These are phyloP conservation scores for Xerocomellus amylosporus DNA, from an alignment of 768 basidiomycete species.

Conservation along the genomic window DNA sequence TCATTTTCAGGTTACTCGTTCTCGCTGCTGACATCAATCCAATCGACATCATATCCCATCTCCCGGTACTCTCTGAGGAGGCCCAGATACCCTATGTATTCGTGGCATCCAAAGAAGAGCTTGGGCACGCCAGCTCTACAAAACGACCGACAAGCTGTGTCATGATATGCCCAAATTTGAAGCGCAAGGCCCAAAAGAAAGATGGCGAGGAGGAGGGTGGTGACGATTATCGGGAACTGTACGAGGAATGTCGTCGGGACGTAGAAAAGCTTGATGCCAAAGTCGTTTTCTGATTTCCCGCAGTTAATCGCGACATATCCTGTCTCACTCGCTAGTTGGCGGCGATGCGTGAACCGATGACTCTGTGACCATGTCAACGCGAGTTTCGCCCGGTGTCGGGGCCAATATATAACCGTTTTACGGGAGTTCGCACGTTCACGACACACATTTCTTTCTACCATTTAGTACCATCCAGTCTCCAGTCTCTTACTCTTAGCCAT, in stretches of 20 bases:
- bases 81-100: slow-evolving; percentile 88
- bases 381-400: not conserved
- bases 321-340: not conserved
- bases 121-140: slow-evolving; percentile 92
- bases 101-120: slow-evolving; percentile 89
- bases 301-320: not conserved
- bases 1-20: slow-evolving; percentile 64
- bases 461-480: slow-evolving; percentile 33
- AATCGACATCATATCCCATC: slow-evolving; percentile 96
- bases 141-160: slow-evolving; percentile 99
- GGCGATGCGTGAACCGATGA: not conserved
- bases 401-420: not conserved
- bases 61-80: slow-evolving; percentile 93
- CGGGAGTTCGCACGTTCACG: slow-evolving; percentile 22
- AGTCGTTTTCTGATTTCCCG: slow-evolving; percentile 52
- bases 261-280: slow-evolving; percentile 76
- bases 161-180: slow-evolving; percentile 83
- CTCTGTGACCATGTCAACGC: not conserved
- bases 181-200: slow-evolving; percentile 66
- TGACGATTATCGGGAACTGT: slow-evolving; percentile 83
- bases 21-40: slow-evolving; percentile 98
- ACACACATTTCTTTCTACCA: slow-evolving; percentile 18
- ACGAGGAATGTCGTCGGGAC: slow-evolving; percentile 83
- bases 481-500: slow-evolving; percentile 14
- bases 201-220: slow-evolving; percentile 63